Conservation (phyloP, 225 moss, liverwort and hornwort genomes). For the Marchantia polymorpha region DNA sequence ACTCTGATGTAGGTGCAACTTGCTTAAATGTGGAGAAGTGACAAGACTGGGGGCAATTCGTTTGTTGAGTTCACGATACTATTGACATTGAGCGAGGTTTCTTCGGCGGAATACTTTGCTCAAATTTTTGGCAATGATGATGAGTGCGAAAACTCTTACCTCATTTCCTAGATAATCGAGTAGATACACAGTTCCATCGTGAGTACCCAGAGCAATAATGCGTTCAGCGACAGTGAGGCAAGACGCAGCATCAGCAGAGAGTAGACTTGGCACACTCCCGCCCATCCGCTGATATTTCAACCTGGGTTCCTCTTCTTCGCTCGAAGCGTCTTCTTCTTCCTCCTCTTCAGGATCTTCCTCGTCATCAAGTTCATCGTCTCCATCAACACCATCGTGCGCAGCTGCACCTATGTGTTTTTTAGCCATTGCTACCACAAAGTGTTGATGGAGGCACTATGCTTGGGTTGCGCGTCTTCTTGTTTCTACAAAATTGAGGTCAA, state of each 20-base stretch:
- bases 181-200: conserved; percentile 84
- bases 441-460: not conserved
- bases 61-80: no score
- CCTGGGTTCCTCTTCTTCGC: conserved; percentile 89
- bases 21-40: no score
- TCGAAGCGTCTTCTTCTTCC: conserved; percentile 56
- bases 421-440: conserved; percentile 1
- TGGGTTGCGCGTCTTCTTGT: not conserved
- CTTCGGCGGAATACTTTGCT: no score
- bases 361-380: conserved; percentile 67
- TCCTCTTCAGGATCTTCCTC: conserved; percentile 58
- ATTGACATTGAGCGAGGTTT: no score
- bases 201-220: conserved; percentile 89
- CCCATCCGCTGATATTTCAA: conserved; percentile 88
- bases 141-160: conserved; percentile 32
- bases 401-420: conserved; percentile 20
- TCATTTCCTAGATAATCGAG: conserved; percentile 95
- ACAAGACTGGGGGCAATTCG: no score
- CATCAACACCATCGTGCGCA: conserved; percentile 72
- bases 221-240: conserved; percentile 91
- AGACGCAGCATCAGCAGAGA: conserved; percentile 79
- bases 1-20: no score
- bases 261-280: conserved; percentile 68
- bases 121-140: no score
- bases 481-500: not conserved